phyloP scores from a whole-genome alignment of 2,329 filamentous ascomycete species.

The Shiraia sp. region DNA sequence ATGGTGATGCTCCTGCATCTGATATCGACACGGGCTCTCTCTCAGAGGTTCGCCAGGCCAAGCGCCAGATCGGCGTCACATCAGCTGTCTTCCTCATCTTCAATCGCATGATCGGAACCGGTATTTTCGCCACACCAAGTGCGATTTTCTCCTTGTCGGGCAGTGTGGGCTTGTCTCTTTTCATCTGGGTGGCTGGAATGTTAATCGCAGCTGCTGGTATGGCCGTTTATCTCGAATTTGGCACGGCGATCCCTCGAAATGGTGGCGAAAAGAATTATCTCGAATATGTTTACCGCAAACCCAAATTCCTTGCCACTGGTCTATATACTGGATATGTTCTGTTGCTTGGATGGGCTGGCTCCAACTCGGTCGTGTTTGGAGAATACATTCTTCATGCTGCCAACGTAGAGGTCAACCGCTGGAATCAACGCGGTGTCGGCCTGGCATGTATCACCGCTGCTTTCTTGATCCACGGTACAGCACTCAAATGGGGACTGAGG shows the following conservation, averaged over 20 bases:
- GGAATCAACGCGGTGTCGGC: conserved; percentile 69
- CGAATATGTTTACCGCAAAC: conserved; percentile 65
- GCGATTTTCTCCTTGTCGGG: conserved; percentile 62
- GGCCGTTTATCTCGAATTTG: conserved; percentile 68
- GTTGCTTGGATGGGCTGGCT: conserved; percentile 65
- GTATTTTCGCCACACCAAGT: conserved; percentile 67
- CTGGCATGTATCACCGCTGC: conserved; percentile 68
- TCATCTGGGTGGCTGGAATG: conserved; percentile 67
- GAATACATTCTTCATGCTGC: conserved; percentile 72
- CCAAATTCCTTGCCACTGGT: conserved; percentile 63
- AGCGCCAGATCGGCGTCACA: conserved; percentile 33
- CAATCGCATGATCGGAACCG: conserved; percentile 68
- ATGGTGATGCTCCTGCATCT: conserved; percentile 1
- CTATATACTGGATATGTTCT: conserved; percentile 65
- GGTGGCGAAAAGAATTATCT: conserved; percentile 71
- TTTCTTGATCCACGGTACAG: conserved; percentile 67
- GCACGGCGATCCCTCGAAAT: conserved; percentile 66
- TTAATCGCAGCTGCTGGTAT: conserved; percentile 65
- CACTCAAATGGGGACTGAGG: conserved; percentile 67
- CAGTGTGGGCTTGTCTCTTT: conserved; percentile 64
- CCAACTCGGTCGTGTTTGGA: conserved; percentile 71
- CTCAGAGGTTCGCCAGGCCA: conserved; percentile 28
- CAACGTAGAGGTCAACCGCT: conserved; percentile 63
- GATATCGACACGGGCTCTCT: conserved; percentile 28
- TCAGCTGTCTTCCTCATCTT: conserved; percentile 52